Conservation (phyloP, 106 monocot genomes). For the Dactylorhiza incarnata region DNA sequence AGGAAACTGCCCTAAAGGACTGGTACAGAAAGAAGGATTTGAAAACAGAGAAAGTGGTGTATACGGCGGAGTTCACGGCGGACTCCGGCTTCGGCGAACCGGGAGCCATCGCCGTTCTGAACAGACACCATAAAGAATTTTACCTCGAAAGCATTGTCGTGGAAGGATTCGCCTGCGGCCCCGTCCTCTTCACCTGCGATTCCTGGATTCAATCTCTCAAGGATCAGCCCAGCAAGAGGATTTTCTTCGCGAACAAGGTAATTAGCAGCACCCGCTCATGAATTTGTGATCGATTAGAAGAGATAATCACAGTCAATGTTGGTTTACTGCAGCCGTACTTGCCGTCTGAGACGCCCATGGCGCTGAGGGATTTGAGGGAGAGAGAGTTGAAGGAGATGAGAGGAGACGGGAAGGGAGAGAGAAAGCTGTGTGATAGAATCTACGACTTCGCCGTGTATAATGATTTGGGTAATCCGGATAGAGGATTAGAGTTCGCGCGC, state of each 20-base stretch:
- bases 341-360: conserved; percentile 74
- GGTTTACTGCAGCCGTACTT: conserved; percentile 55
- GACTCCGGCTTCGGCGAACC: conserved; percentile 74
- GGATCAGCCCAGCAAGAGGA: conserved; percentile 35
- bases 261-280: not conserved
- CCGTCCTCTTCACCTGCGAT: conserved; percentile 73
- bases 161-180: conserved; percentile 63
- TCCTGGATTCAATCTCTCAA: conserved; percentile 79
- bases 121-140: conserved; percentile 70
- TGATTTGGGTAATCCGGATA: conserved; percentile 75
- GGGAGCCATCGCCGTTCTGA: conserved; percentile 67
- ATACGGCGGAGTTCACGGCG: conserved; percentile 63
- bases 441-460: conserved; percentile 67
- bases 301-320: not conserved
- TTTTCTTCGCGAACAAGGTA: conserved; percentile 87
- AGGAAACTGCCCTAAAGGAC: conserved; percentile 27
- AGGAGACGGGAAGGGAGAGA: conserved; percentile 62
- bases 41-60: conserved; percentile 40
- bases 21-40: conserved; percentile 58
- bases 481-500: conserved; percentile 26
- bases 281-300: not conserved
- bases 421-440: conserved; percentile 42
- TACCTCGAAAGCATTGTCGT: conserved; percentile 76
- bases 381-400: conserved; percentile 61
- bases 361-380: conserved; percentile 50